Base-by-base conservation (phyloP, 371 early-diverging fungal genomes). In the Thermomucor indicae-seudaticae region DNA sequence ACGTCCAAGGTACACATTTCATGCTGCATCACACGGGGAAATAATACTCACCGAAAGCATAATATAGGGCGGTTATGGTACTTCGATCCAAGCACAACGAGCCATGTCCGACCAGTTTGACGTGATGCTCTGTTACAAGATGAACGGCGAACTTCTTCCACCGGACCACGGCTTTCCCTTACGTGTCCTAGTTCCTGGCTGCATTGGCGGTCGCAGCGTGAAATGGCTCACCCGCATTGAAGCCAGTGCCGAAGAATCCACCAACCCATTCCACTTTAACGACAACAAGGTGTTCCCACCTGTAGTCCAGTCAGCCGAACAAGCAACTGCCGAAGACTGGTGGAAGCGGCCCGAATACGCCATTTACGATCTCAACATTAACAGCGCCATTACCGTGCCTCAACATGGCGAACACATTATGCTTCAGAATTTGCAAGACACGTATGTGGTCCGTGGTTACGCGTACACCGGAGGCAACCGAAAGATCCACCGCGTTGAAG, bases 211-310 rank as follows among this genome's bases (percentile, higher is more conserved):
- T 0, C 80, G 95, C 34, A 81, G 77, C 51, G 87, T 92, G 59
- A 94, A 94, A 60, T 92, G 86, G 86, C 68, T 92, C 17, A 44
- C 57, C 27, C 67, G 69, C 29, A 80, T 94, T 20, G 70, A 74
- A 19, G 69, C 91, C 16, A 61, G 75, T 16, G 80, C 79, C 23
- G 55, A 75, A 11, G 88, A 84, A 55, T 82, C 84, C 11, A 58
- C 60, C 8, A 80, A 79, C 49, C 83, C 79, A 56, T 94, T 85
- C 79, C 93, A 94, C 53, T 75, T 80, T 53, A 72, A 73, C 17
- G 94, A 94, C 58, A 89, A 92, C 67, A 88, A 89, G 57, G 89
- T 90, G 5, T 75, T 94, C 17, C 93, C 93, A 10, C 70, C 80
- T 31, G 43, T 62, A 49, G 78, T 80, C n/a, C 43, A 60, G 38